A percentile compares a stretch with the other conserved stretches of the same genome.
These are phyloP conservation scores for Geoglossum cookeanum DNA, from an alignment of 2,329 filamentous ascomycete species.

Conservation along the genomic window DNA sequence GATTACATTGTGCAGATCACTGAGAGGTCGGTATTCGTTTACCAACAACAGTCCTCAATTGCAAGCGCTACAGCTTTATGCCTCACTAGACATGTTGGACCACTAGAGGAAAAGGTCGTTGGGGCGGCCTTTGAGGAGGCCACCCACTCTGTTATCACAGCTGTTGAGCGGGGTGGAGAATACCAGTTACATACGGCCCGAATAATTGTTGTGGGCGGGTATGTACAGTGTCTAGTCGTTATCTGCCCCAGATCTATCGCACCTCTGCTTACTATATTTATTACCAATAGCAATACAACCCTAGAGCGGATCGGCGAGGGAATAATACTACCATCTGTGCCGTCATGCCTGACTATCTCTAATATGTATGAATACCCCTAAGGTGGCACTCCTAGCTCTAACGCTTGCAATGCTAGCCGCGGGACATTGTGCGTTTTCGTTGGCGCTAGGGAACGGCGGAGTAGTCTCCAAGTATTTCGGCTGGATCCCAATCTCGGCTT, in stretches of 20 bases:
- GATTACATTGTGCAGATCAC: slow-evolving; percentile 25
- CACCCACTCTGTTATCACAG: not conserved
- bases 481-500: not conserved
- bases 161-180: not conserved
- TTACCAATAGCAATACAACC: not conserved
- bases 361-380: not conserved
- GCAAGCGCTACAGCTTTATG: slow-evolving; percentile 6
- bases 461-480: not conserved
- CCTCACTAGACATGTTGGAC: not conserved
- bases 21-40: slow-evolving; percentile 17
- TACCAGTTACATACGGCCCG: not conserved
- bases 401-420: not conserved
- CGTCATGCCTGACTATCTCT: not conserved
- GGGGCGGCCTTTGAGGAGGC: slow-evolving; percentile 1
- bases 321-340: slow-evolving; percentile 1
- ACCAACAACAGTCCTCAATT: slow-evolving; percentile 12
- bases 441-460: not conserved
- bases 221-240: not conserved
- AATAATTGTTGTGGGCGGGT: not conserved
- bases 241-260: too few relatives aligned
- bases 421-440: not conserved
- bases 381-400: not conserved
- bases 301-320: not conserved
- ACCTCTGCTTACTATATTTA: not conserved
- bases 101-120: slow-evolving; percentile 1